These are phyloP conservation scores for Sphaerulina musiva DNA, from an alignment of 2,329 filamentous ascomycete genomes.

Conservation along the genomic window DNA sequence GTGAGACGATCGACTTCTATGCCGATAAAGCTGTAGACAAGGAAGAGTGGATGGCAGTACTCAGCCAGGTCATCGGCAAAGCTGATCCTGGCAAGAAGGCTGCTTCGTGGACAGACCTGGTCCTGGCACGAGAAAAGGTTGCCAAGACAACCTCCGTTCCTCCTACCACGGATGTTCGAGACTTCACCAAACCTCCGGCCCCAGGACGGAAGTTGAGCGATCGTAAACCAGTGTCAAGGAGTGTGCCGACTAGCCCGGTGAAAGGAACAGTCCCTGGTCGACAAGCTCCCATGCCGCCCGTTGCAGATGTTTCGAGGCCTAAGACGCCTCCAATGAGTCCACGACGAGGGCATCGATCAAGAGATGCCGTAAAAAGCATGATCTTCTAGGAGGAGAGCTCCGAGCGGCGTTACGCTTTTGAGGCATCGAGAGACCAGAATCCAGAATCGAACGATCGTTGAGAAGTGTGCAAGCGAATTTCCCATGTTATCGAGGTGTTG, in stretches of 20 bases:
- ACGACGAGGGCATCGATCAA: conserved; percentile 26
- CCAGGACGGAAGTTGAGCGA: conserved; percentile 18
- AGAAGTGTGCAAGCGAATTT: conserved; percentile 1
- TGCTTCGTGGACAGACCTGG: conserved; percentile 53
- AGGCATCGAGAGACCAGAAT: not conserved
- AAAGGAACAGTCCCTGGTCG: conserved; percentile 18
- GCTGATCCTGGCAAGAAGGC: conserved; percentile 46
- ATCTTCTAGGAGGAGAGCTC: conserved; percentile 29
- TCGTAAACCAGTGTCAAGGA: conserved; percentile 23
- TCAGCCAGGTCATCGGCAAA: conserved; percentile 63
- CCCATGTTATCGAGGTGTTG: conserved; percentile 6
- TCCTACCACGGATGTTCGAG: conserved; percentile 17
- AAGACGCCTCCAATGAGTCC: conserved; percentile 32
- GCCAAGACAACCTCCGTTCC: conserved; percentile 8
- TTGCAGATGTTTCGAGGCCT: conserved; percentile 17
- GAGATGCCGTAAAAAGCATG: conserved; percentile 37
- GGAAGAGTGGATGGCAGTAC: conserved; percentile 87
- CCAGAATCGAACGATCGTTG: conserved; percentile 9
- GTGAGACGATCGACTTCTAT: conserved; percentile 97
- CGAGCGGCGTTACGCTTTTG: conserved; percentile 2
- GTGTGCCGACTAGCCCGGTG: conserved; percentile 26
- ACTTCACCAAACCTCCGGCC: conserved; percentile 27
- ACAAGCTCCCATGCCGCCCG: conserved; percentile 12
- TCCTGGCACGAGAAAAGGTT: conserved; percentile 43
- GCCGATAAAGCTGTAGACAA: conserved; percentile 83